Conservation (phyloP, 208 protist genomes). For the Leishmania tropica region DNA sequence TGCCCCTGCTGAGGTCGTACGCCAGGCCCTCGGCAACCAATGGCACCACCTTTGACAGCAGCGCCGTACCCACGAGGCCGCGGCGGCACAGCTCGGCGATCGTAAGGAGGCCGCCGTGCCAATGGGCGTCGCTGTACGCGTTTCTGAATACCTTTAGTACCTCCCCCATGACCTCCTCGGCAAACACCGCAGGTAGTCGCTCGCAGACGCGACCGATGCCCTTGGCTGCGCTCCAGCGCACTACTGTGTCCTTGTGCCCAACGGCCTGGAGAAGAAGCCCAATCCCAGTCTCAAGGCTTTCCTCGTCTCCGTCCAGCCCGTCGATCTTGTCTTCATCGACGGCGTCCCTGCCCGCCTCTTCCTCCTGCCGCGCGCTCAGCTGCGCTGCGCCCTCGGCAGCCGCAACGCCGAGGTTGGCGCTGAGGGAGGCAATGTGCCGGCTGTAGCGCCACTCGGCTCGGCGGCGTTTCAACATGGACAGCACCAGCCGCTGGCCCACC, state of each 20-base stretch:
- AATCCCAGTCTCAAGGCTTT: constrained; percentile 80
- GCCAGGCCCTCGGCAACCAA: constrained; percentile 80
- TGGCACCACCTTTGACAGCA: constrained; percentile 75
- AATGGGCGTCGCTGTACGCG: constrained; percentile 73
- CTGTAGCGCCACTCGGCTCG: constrained; percentile 94
- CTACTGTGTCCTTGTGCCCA: constrained; percentile 93
- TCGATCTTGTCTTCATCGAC: constrained; percentile 42
- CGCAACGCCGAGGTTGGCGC: constrained; percentile 55
- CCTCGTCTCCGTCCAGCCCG: constrained; percentile 60
- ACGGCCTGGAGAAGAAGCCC: constrained; percentile 69
- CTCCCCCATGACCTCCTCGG: constrained; percentile 88
- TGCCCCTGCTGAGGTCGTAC: constrained; percentile 96
- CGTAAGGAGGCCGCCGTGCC: constrained; percentile 97
- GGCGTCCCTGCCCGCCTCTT: constrained; percentile 10
- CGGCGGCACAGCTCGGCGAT: constrained; percentile 96
- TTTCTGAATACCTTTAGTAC: constrained; percentile 80
- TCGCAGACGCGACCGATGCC: constrained; percentile 95
- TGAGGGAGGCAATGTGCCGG: constrained; percentile 65
- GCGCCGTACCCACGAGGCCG: constrained; percentile 89
- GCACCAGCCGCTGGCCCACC: constrained; percentile 91
- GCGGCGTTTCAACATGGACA: constrained; percentile 81
- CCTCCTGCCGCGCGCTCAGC: not conserved
- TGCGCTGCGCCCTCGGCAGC: not conserved
- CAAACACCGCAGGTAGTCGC: constrained; percentile 88
- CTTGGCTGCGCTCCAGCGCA: constrained; percentile 98